Base-by-base conservation (phyloP, 495 filamentous ascomycete species). In the Sabuloglossum arenarium region DNA sequence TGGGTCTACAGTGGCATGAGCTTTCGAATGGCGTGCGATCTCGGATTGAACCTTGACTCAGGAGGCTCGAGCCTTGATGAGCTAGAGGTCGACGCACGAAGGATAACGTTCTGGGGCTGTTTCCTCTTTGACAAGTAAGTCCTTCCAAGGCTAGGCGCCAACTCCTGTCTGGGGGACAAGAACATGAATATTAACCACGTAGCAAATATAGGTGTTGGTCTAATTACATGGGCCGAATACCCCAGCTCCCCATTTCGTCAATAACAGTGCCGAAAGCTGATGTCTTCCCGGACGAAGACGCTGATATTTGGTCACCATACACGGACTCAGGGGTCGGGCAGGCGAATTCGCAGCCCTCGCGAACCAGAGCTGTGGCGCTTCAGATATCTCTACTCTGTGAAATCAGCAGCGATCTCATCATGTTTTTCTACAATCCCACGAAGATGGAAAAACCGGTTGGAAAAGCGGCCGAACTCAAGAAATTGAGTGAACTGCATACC, bases 1-100 rank as follows among this genome's bases (percentile, higher is more conserved):
- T 98, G 91, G 91, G 86, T 95, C 5, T 98, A 97, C 65, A 93
- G 86, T 61, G 91, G 91, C 32, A 95, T 98, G 82, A 90, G 86
- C 64, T 98, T 98, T 63, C 81, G 91, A n/a, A 96, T 98, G 91
- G 90, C 88, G 0, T 85, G 83, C 64, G 91, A 98, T 64, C 73
- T 98, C 42, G 91, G 91, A 0, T 70, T 98, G 56, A 94, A 96
- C 62, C 75, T 96, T n/a, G 83, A 96, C 66, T 76, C 82, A 1
- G 75, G 77, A 30, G 74, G 74, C 37, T 68, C 73, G 32, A 76
- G 72, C 32, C 74, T 90, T 24, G 80, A 77, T 52, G 89, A 95
- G 51, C 76, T 84, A 50, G 93, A 96, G 64, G 74, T 87, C 39
- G 91, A 98, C 70, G 88, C 86, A 9, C 74, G 91, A 43, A 73